A percentile compares a stretch with the other conserved stretches of the same genome.
Conservation (phyloP, 805 yeast genomes). For the Ogataea trehalophila region DNA sequence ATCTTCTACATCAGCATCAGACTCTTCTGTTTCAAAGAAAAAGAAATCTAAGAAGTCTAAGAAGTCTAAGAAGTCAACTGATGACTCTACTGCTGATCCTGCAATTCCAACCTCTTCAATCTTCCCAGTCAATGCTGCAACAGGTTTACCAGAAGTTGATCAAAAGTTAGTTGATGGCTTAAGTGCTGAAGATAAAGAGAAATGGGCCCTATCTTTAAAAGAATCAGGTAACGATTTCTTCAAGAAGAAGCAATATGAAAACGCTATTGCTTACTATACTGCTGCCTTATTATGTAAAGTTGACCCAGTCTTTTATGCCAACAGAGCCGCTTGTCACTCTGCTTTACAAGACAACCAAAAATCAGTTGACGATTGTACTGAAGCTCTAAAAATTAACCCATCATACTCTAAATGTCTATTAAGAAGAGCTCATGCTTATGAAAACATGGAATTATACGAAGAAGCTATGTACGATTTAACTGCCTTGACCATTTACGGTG, state of each 20-base stretch:
- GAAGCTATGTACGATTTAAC: slow-evolving; percentile 92
- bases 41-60: slow-evolving; percentile 35
- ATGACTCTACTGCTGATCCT: slow-evolving; percentile 27
- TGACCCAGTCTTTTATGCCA: slow-evolving; percentile 90
- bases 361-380: slow-evolving; percentile 82
- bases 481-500: slow-evolving; percentile 80
- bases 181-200: slow-evolving; percentile 48
- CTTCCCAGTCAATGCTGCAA: slow-evolving; percentile 46
- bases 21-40: slow-evolving; percentile 13
- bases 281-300: slow-evolving; percentile 69
- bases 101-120: slow-evolving; percentile 15
- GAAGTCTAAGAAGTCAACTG: slow-evolving; percentile 40
- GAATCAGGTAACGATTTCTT: slow-evolving; percentile 84
- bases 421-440: slow-evolving; percentile 92
- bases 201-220: slow-evolving; percentile 72
- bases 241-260: slow-evolving; percentile 60
- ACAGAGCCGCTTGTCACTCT: slow-evolving; percentile 94
- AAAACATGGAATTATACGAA: slow-evolving; percentile 66
- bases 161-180: slow-evolving; percentile 42
- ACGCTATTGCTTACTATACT: slow-evolving; percentile 77
- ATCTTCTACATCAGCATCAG: slow-evolving; percentile 1
- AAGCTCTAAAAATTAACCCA: slow-evolving; percentile 80
- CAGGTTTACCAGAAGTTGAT: slow-evolving; percentile 57
- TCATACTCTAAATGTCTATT: slow-evolving; percentile 87
- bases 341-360: slow-evolving; percentile 75